Conservation (phyloP, 2,329 filamentous ascomycete genomes). For the Fusarium agapanthi region DNA sequence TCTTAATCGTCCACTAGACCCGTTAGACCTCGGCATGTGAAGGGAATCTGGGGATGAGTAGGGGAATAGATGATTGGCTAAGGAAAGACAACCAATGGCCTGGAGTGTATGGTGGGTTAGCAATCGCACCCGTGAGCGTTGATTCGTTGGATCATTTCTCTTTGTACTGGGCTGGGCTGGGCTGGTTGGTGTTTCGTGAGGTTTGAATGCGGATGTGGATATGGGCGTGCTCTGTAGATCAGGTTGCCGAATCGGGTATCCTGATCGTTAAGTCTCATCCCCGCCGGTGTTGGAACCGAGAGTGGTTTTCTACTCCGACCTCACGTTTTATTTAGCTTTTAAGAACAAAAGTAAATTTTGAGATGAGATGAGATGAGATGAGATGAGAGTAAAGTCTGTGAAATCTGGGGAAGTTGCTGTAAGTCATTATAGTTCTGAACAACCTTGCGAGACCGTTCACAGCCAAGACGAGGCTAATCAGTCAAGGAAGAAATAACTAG, state of each 20-base stretch:
- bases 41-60: slow-evolving; percentile 11
- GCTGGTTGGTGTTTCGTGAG: not conserved
- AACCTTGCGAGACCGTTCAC: not conserved
- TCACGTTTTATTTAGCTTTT: not conserved
- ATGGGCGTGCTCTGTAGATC: not conserved
- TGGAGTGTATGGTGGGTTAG: not conserved
- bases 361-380: not conserved
- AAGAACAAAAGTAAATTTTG: not conserved
- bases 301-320: not conserved
- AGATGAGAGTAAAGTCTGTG: not conserved
- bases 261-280: slow-evolving; percentile 26
- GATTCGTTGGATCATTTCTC: not conserved
- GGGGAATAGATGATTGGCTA: slow-evolving; percentile 10
- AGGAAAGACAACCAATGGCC: not conserved
- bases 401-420: not conserved
- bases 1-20: slow-evolving; percentile 3
- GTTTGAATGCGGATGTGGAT: not conserved
- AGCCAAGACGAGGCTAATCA: not conserved
- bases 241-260: slow-evolving; percentile 31
- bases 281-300: not conserved
- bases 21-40: slow-evolving; percentile 13
- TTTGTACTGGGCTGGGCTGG: not conserved
- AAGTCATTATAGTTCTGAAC: not conserved
- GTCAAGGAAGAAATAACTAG: not conserved
- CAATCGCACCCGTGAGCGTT: not conserved